Base-by-base conservation (phyloP, 371 early-diverging fungal species). In the Apophysomyces ossiformis region DNA sequence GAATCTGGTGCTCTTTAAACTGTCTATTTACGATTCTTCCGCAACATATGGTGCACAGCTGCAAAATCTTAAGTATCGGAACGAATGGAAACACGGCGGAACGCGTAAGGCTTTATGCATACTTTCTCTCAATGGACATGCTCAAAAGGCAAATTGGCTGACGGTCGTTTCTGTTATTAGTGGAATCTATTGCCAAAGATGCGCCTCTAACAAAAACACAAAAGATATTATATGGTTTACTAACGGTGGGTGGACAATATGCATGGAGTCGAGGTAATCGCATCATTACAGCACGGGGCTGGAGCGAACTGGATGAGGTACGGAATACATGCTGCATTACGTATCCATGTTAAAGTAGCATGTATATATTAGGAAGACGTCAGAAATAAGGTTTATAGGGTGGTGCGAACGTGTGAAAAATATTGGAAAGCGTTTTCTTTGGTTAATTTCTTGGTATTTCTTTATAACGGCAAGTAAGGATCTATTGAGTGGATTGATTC, bases 361-460 rank as follows among this genome's bases (percentile, higher is more conserved):
- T 38, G n/a, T 11, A 37, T 8, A 13, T 11, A 26, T 35, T 65
- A 87, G 83, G 76, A 79, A 26, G 83, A 87, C 58, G 77, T 75
- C 45, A 79, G 85, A 45, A 81, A 84, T 64, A 86, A 82, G 59
- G 46, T 87, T 11, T 96, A 95, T 87, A 76, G 81, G 57, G 57
- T 83, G 11, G 59, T 90, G 16, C 91, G 91, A 69, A 74, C 84
- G 18, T 74, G 84, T 4, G 94, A 94, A 73, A 83, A 85, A 16
- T 68, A 83, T n/a, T 88, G 85, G 79, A 82, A 87, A 62, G 77
- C 85, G 32, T 79, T 87, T 9, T 84, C 91, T 4, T 65, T 94
- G 41, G 46, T 90, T 35, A 96, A 96, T 75, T 93, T 96, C 69
- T 69, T 95, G 56, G 85, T 90, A 5, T 96, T 95, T 69, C 75